Conservation (phyloP, 495 filamentous ascomycete genomes). For the Podospora pseudocomata region DNA sequence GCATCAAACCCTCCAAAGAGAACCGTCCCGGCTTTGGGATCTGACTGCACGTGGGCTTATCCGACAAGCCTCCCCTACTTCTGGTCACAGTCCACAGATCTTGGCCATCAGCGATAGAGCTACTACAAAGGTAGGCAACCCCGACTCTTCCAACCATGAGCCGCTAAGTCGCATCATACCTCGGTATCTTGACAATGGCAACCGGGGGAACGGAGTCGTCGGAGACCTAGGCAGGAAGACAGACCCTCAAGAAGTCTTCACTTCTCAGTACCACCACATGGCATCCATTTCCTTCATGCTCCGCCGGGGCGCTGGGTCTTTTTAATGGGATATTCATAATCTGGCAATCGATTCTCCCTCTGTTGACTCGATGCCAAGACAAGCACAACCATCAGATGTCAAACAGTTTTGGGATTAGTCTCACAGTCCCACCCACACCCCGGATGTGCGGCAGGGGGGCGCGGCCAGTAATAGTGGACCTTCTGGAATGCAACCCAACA, state of each 20-base stretch:
- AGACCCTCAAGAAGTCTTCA: background rate
- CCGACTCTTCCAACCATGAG: background rate
- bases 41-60: too few relatives aligned
- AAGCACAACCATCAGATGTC: background rate
- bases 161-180: background rate
- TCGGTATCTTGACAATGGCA: background rate
- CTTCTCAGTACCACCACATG: background rate
- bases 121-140: background rate
- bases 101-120: background rate
- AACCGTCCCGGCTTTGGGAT: background rate
- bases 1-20: too few relatives aligned
- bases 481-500: background rate
- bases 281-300: background rate
- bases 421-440: background rate
- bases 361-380: background rate
- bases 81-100: background rate
- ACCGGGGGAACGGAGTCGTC: background rate
- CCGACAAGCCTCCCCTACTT: too few relatives aligned
- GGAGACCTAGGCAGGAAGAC: background rate
- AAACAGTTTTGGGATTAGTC: background rate
- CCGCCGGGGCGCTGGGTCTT: background rate
- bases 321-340: background rate
- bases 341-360: background rate
- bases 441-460: background rate
- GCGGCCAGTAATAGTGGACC: background rate